Evolutionary conservation across 345 rosid genomes (phyloP).

Genomic region (Eucalyptus cloeziana): DNA sequence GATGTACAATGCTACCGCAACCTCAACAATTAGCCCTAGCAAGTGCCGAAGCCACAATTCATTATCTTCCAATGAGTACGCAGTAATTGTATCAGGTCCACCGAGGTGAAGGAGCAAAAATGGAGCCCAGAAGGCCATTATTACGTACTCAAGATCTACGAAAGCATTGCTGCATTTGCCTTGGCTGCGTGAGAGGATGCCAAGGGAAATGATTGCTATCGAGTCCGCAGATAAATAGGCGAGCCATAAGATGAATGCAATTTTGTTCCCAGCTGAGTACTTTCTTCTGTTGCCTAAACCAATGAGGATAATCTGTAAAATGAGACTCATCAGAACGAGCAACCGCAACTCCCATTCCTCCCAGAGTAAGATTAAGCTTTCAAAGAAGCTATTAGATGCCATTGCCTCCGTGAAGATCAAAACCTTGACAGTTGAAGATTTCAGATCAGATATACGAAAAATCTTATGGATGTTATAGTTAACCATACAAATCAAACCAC

Average conservation of each 20-base stretch:
- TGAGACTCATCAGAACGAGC: conserved; percentile 2
- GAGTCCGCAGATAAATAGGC: conserved; percentile 9
- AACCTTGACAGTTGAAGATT: not conserved
- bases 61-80: conserved; percentile 12
- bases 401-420: not conserved
- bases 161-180: not conserved
- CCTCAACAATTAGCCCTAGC: not conserved
- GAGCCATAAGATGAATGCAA: not conserved
- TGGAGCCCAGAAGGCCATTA: conserved; percentile 13
- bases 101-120: conserved; percentile 16
- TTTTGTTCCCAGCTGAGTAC: not conserved
- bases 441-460: not conserved
- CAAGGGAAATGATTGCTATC: conserved; percentile 4
- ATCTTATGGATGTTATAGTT: not conserved
- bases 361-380: not conserved
- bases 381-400: not conserved
- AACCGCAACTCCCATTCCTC: conserved; percentile 7
- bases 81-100: conserved; percentile 9
- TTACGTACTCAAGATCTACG: not conserved
- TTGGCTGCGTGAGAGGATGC: not conserved
- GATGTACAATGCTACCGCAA: conserved; percentile 1
- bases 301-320: conserved; percentile 1
- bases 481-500: not conserved
- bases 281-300: not conserved
- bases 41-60: conserved; percentile 14